Conservation (phyloP, 1,284 basidiomycete species). For the Puccinia horiana region DNA sequence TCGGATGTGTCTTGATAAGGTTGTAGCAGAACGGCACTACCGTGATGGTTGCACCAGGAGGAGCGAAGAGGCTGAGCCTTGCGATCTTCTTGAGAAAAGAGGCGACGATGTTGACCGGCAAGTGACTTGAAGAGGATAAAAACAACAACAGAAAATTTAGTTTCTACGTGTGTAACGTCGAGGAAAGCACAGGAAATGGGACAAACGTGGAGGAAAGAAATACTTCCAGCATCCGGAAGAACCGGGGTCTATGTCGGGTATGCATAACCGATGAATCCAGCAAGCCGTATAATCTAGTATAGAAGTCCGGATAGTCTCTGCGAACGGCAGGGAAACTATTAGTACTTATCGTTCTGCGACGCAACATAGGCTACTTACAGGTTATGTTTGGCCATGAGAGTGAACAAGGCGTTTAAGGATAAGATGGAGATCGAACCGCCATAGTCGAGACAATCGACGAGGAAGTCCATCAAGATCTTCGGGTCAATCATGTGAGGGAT, state of each 20-base stretch:
- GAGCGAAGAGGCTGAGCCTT: conserved; percentile 76
- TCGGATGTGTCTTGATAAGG: conserved; percentile 85
- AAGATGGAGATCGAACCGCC: conserved; percentile 87
- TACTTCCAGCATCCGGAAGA: conserved; percentile 86
- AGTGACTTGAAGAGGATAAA: conserved; percentile 65
- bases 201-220: conserved; percentile 85
- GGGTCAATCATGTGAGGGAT: conserved; percentile 77
- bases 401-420: conserved; percentile 86
- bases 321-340: conserved; percentile 3
- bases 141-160: conserved; percentile 28
- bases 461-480: conserved; percentile 85
- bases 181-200: background rate
- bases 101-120: conserved; percentile 83
- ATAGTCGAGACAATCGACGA: conserved; percentile 80
- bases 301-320: conserved; percentile 94
- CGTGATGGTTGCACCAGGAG: conserved; percentile 86
- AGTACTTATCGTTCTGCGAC: conserved; percentile 3
- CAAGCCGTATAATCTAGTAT: conserved; percentile 86
- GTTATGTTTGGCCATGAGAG: conserved; percentile 89
- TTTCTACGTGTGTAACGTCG: background rate
- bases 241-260: conserved; percentile 85
- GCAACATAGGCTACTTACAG: conserved; percentile 65
- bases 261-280: conserved; percentile 84
- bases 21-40: conserved; percentile 94
- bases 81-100: conserved; percentile 91